Base-by-base conservation (phyloP, 1,284 basidiomycete genomes). In the Ceratobasidium theobromae region DNA sequence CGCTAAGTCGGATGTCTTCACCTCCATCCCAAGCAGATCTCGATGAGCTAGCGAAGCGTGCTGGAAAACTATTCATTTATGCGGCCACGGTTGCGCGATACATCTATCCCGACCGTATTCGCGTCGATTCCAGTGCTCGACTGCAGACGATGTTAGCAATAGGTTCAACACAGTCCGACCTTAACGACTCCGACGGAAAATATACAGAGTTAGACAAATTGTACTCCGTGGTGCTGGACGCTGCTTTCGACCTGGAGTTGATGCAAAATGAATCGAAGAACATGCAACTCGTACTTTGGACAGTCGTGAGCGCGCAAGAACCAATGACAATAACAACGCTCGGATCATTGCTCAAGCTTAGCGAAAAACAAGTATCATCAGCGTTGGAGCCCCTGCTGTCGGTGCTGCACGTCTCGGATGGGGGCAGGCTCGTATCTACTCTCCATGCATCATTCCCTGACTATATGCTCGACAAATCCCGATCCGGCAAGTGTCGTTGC, bases 181-280 rank as follows among this genome's bases (percentile, higher is more conserved):
- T 2, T 14, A 4, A 3, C 32, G 21, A 21, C 28, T 30, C 16
- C 45, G 48, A 4, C 21, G 8, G n/a, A n/a, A n/a, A n/a, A 9
- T 28, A 52, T 28, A 28, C 45, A 28, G 67, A 65, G 21, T 33
- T 68, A 9, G 33, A 64, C 28, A 11, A 21, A 5, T 27, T 68
- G 8, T 52, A 52, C 27, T n/a, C 49, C 14, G 21, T 28, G 3
- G 23, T 52, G n/a, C 27, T 52, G 8, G 6, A 9, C 9, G 23
- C 3, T 33, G 49, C 28, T 3, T 14, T 52, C 4, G 14, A 12
- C 49, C 4, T 3, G 4, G n/a, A n/a, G n/a, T n/a, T n/a, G n/a
- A n/a, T n/a, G n/a, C n/a, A n/a, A n/a, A 21, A n/a, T 2, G 11
- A n/a, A 3, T 4, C n/a, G 27, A 30, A 14, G 11, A 6, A 2